Percentiles rank a stretch among this genome's conserved stretches.
Evolutionary conservation across 139 green algal species (phyloP).

Genomic region (Tetradesmus obliquus): DNA sequence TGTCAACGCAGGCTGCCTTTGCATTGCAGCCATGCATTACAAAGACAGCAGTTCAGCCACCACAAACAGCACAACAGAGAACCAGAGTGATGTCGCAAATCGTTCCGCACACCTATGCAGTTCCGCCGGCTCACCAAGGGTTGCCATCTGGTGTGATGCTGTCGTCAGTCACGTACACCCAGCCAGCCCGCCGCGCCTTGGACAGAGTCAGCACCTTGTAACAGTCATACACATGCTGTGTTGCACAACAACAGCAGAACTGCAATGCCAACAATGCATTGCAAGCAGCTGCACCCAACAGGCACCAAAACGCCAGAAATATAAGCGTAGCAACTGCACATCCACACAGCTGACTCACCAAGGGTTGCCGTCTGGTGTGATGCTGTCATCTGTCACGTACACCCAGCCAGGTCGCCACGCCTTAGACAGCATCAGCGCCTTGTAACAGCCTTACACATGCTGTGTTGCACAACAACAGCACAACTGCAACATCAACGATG

Average conservation of each 20-base stretch:
- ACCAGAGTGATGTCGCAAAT: too few species aligned
- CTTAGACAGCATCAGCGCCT: not conserved
- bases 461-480: not conserved
- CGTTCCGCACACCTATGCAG: too few species aligned
- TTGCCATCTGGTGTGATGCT: not conserved
- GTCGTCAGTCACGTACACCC: constrained; percentile 27
- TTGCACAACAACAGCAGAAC: not conserved
- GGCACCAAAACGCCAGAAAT: too few species aligned
- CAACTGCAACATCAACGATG: not conserved
- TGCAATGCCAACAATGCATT: not conserved
- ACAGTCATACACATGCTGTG: not conserved
- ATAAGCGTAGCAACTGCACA: not conserved
- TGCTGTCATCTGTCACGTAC: constrained; percentile 16
- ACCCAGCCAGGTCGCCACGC: not conserved
- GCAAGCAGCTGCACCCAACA: too few species aligned
- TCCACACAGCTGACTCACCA: not conserved
- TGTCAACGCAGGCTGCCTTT: too few species aligned
- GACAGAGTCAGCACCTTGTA: not conserved
- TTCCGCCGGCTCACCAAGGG: not conserved
- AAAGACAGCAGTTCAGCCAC: too few species aligned
- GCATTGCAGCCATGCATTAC: too few species aligned
- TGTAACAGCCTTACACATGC: not conserved
- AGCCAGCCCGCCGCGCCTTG: not conserved
- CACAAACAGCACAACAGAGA: too few species aligned
- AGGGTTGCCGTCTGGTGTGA: not conserved